Conservation (phyloP, 371 early-diverging fungal genomes). For the Mortierella sp. region DNA sequence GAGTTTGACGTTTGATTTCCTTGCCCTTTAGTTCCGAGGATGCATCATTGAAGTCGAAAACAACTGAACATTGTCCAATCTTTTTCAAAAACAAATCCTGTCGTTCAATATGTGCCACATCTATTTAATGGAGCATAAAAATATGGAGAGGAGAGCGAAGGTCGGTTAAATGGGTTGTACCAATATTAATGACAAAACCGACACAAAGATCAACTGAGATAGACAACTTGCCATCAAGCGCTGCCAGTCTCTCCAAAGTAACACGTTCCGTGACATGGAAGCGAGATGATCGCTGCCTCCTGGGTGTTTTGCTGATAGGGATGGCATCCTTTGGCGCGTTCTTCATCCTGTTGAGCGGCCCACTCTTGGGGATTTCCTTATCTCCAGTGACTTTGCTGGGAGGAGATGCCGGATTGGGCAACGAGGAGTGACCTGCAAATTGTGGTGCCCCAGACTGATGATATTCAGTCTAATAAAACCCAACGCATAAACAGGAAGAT, state of each 20-base stretch:
- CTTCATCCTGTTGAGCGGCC: slow-evolving; percentile 83
- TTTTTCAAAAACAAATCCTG: slow-evolving; percentile 89
- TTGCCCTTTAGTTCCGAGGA: slow-evolving; percentile 90
- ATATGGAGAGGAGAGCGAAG: slow-evolving; percentile 1
- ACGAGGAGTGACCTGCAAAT: slow-evolving; percentile 23
- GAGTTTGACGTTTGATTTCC: slow-evolving; percentile 92
- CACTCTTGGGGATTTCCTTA: slow-evolving; percentile 80
- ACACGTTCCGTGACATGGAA: slow-evolving; percentile 84
- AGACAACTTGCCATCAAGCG: slow-evolving; percentile 75
- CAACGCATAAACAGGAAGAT: not conserved
- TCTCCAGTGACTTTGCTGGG: slow-evolving; percentile 46
- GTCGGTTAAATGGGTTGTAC: not conserved
- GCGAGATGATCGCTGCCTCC: slow-evolving; percentile 86
- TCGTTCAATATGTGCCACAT: slow-evolving; percentile 77
- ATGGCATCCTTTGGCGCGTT: slow-evolving; percentile 86
- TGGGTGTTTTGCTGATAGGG: slow-evolving; percentile 84
- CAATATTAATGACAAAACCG: not conserved
- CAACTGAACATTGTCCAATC: slow-evolving; percentile 87
- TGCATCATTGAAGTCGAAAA: slow-evolving; percentile 95
- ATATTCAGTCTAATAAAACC: slow-evolving; percentile 33
- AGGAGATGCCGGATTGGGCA: slow-evolving; percentile 36
- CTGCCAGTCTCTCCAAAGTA: slow-evolving; percentile 81
- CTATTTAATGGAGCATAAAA: slow-evolving; percentile 54
- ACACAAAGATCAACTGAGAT: not conserved
- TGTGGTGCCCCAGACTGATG: slow-evolving; percentile 34